These are phyloP conservation scores for Pyrenophora tritici-repentis DNA, from an alignment of 2,329 filamentous ascomycete species.

Conservation along the genomic window DNA sequence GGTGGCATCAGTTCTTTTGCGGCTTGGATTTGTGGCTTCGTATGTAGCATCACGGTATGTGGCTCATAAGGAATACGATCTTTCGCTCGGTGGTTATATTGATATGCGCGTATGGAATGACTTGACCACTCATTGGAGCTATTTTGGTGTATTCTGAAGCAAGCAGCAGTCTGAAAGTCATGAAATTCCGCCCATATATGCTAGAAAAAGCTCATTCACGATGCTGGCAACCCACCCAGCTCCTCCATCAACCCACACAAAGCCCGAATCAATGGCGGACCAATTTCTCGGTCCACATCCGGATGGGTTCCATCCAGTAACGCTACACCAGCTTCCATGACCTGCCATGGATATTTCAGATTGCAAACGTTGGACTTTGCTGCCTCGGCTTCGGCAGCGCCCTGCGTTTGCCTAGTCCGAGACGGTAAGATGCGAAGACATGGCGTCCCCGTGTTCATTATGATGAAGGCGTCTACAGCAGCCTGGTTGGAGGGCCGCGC, in stretches of 20 bases:
- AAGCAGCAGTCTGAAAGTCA: no score
- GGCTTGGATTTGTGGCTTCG: no score
- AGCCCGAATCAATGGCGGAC: slow-evolving; percentile 22
- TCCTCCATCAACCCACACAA: slow-evolving; percentile 21
- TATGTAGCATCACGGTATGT: no score
- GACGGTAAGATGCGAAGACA: slow-evolving; percentile 13
- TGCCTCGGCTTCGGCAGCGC: neutral
- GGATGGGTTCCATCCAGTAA: slow-evolving; percentile 26
- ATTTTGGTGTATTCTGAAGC: no score
- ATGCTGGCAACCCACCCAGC: neutral
- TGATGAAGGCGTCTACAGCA: slow-evolving; percentile 17
- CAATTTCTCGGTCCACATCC: slow-evolving; percentile 18
- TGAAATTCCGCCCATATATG: no score
- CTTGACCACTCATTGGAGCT: no score
- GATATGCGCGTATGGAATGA: no score
- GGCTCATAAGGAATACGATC: no score
- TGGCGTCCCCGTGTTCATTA: slow-evolving; percentile 10
- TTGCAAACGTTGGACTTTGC: slow-evolving; percentile 10
- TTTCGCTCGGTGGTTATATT: no score
- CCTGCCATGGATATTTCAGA: slow-evolving; percentile 18
- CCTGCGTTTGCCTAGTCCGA: no score
- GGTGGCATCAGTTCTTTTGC: no score
- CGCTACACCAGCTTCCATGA: slow-evolving; percentile 24
- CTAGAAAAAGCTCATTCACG: neutral
- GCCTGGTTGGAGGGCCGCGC: slow-evolving; percentile 7